Evolutionary conservation across 257 asterid genomes (phyloP).

Genomic region (Anisodus acutangulus): DNA sequence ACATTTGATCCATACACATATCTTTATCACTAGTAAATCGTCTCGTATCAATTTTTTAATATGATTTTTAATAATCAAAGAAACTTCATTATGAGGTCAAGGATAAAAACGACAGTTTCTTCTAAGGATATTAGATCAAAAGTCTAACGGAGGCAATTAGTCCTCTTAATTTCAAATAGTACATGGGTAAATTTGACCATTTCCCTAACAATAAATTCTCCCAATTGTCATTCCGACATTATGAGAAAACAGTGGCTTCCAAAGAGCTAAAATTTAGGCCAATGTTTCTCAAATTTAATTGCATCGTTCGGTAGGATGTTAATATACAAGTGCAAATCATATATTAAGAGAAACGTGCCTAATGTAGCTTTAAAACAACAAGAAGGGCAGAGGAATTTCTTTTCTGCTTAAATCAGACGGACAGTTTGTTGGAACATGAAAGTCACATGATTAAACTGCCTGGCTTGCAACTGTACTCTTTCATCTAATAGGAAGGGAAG

Average conservation of each 20-base stretch:
- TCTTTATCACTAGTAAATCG: too few relatives aligned
- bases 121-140: not conserved
- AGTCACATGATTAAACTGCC: constrained; percentile 64
- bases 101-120: too few relatives aligned
- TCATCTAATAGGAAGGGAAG: constrained; percentile 39
- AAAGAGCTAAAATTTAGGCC: constrained; percentile 30
- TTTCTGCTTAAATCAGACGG: constrained; percentile 27
- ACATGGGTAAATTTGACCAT: not conserved
- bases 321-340: not conserved
- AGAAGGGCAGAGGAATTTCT: constrained; percentile 31
- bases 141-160: not conserved
- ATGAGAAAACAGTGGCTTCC: not conserved
- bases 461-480: constrained; percentile 44
- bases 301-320: not conserved
- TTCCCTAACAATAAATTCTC: not conserved
- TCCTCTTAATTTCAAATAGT: not conserved
- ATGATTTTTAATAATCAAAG: not conserved
- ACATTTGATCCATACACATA: too few relatives aligned
- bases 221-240: not conserved
- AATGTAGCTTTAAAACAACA: constrained; percentile 15
- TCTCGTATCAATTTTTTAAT: not conserved
- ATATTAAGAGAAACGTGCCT: not conserved
- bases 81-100: not conserved
- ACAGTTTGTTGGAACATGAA: constrained; percentile 66
- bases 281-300: constrained; percentile 26